Base-by-base conservation (phyloP, 495 filamentous ascomycete species). In the Penicillium flavigenum region DNA sequence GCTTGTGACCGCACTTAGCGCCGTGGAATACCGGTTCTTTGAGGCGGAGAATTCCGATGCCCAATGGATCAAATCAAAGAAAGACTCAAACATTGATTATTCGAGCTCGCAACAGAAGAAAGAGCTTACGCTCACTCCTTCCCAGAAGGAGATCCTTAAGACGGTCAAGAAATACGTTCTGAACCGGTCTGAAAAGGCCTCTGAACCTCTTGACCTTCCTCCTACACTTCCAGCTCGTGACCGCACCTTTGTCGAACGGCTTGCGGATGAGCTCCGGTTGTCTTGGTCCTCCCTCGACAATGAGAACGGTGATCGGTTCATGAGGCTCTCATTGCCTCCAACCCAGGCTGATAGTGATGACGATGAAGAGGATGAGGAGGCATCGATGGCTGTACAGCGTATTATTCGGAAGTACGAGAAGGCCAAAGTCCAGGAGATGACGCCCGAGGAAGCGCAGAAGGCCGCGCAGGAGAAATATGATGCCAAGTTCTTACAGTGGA, bases 11-110 rank as follows among this genome's bases (percentile, higher is more conserved):
- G 90, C 92, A 56, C 78, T 99, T 46, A 86, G 86, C 27, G 79
- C 89, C 58, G 88, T 94, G 31, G 95, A 99, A 64, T 88, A 89
- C 69, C 85, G 89, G 19, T 91, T 93, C 65, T 99, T 98, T 63
- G 92, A 98, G 65, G 80, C 86, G 8, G 95, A 96, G 63, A 85
- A 88, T 63, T 81, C 88, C n/a, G 90, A 97, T 72, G 86, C 87
- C 14, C 85, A 83, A 60, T 99, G 94, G 94, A 84, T 98, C 56
- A 91, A 89, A 60, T 85, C 88, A 26, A 99, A 98, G 75, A 68
- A 68, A 31, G 71, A 68, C 29, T 70, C 62, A 5, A 57, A 42
- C 31, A 67, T 10, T 62, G 65, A 22, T 82, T 85, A 19, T 82
- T 85, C 24, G 83, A 89, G 11, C 52, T 76, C 82, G 6, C 80